Conservation (phyloP, 345 rosid species). For the Pistacia vera region DNA sequence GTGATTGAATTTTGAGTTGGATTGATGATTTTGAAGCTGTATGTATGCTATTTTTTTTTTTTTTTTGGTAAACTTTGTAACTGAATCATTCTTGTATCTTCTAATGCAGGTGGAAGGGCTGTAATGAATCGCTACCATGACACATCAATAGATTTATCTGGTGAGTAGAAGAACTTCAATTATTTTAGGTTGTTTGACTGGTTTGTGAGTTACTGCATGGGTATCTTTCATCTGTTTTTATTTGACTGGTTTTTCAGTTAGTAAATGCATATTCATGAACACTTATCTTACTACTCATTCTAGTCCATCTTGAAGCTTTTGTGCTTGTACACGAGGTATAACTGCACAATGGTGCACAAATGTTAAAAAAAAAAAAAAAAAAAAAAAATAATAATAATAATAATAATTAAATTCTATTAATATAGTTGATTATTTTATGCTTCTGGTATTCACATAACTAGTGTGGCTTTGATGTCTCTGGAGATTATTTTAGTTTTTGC, state of each 20-base stretch:
- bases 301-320: not conserved
- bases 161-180: constrained; percentile 43
- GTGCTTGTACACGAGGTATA: not conserved
- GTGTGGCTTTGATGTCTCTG: constrained; percentile 1
- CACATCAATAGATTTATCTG: constrained; percentile 62
- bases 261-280: not conserved
- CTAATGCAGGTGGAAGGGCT: constrained; percentile 75
- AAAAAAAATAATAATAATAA: no score
- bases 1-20: not conserved
- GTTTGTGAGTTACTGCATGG: not conserved
- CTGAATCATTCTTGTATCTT: constrained; percentile 23
- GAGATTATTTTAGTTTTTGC: not conserved
- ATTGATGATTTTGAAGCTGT: constrained; percentile 6
- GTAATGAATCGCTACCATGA: constrained; percentile 55
- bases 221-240: not conserved
- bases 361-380: not conserved
- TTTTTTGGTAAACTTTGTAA: constrained; percentile 1
- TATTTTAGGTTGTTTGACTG: not conserved
- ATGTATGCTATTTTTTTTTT: not conserved
- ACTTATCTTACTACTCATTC: not conserved
- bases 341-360: not conserved
- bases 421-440: not conserved
- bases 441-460: not conserved
- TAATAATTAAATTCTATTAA: not conserved
- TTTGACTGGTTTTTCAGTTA: not conserved